Evolutionary conservation across 2,329 filamentous ascomycete species (phyloP).

Genomic region (Colletotrichum graminicola): DNA sequence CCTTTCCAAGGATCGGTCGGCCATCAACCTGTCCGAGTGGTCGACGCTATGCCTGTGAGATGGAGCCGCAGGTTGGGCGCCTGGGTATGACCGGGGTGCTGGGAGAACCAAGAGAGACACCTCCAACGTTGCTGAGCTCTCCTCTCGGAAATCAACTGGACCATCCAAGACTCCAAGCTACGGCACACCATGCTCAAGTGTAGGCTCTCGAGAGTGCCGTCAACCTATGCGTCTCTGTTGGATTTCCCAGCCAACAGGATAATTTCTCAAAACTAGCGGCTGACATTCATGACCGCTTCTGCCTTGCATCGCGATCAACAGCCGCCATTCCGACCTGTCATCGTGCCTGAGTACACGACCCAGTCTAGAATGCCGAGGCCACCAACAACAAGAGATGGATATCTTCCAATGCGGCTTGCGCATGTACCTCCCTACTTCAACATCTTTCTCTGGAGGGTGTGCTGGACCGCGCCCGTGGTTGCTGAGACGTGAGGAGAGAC

Average conservation of each 20-base stretch:
- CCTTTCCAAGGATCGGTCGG: slow-evolving; percentile 18
- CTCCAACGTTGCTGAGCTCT: neutral
- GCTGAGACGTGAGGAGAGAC: neutral
- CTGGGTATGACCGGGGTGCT: slow-evolving; percentile 5
- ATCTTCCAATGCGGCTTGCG: slow-evolving; percentile 2
- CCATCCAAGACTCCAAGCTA: neutral
- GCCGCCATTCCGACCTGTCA: slow-evolving; percentile 36
- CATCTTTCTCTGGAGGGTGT: neutral
- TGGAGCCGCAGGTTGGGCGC: slow-evolving; percentile 16
- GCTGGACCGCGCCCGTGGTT: neutral
- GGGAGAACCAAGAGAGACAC: neutral
- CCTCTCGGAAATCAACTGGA: neutral
- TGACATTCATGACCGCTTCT: slow-evolving; percentile 18
- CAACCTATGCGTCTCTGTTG: slow-evolving; percentile 16
- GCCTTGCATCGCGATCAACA: slow-evolving; percentile 38
- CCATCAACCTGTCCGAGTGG: slow-evolving; percentile 28
- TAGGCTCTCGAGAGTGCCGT: slow-evolving; percentile 2
- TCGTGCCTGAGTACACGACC: slow-evolving; percentile 12
- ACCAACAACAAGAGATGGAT: slow-evolving; percentile 7
- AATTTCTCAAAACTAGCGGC: slow-evolving; percentile 24
- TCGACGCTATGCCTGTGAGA: slow-evolving; percentile 4
- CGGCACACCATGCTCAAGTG: neutral
- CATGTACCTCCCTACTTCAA: neutral
- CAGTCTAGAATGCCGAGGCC: slow-evolving; percentile 17
- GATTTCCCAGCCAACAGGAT: slow-evolving; percentile 37